A percentile compares a stretch with the other conserved stretches of the same genome.
Evolutionary conservation across 305 asterid genomes (phyloP).

Genomic region (Salvia sclarea): DNA sequence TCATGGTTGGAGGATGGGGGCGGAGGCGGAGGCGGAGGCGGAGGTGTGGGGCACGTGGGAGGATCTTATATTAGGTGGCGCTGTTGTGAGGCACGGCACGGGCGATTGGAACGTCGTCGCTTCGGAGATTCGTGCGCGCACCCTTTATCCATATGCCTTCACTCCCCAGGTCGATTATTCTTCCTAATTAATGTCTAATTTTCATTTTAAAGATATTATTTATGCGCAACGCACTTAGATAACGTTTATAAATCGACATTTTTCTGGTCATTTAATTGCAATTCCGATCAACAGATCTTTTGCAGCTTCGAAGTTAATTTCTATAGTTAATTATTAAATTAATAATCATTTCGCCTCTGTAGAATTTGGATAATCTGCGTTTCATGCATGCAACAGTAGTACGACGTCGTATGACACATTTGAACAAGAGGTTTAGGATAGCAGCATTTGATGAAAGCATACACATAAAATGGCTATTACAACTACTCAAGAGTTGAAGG

Average conservation of each 20-base stretch:
- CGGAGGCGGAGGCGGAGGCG: conserved; percentile 40
- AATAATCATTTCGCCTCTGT: neutral
- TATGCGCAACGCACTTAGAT: neutral
- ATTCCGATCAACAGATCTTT: neutral
- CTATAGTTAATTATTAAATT: neutral
- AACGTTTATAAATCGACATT: neutral
- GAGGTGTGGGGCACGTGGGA: conserved; percentile 90
- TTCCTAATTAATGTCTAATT: neutral
- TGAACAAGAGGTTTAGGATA: neutral
- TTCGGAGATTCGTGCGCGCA: conserved; percentile 68
- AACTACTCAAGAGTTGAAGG: neutral
- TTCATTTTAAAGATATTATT: neutral
- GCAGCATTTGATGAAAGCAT: neutral
- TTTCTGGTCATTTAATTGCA: neutral
- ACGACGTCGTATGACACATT: neutral
- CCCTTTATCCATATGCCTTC: conserved; percentile 47
- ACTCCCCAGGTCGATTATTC: conserved; percentile 59
- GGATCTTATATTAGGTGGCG: conserved; percentile 83
- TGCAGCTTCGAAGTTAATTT: neutral
- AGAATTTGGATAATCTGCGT: neutral
- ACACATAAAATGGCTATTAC: neutral
- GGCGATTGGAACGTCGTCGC: conserved; percentile 90
- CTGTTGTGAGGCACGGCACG: conserved; percentile 82
- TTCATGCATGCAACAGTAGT: conserved; percentile 33
- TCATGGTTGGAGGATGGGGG: conserved; percentile 33